Percentiles rank a stretch among this genome's conserved stretches.
Evolutionary conservation across 805 yeast genomes (phyloP).

Genomic region (Huiozyma sinensis): DNA sequence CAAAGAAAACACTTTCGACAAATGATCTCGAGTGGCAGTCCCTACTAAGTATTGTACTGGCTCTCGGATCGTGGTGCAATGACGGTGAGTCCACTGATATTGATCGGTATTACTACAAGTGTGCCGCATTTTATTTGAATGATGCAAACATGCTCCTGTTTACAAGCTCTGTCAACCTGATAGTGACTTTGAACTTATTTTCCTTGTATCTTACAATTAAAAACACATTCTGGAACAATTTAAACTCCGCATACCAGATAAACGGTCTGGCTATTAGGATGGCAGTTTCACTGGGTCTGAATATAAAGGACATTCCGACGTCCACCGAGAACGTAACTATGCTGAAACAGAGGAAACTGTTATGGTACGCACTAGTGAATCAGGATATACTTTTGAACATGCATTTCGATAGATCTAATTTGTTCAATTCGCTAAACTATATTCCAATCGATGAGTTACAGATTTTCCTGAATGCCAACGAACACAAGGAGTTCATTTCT

Average conservation of each 20-base stretch:
- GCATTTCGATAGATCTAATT: constrained; percentile 6
- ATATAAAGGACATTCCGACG: not conserved
- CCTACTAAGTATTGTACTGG: constrained; percentile 45
- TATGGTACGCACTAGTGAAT: constrained; percentile 60
- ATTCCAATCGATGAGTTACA: not conserved
- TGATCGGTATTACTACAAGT: constrained; percentile 46
- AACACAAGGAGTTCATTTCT: not conserved
- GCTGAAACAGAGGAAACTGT: constrained; percentile 39
- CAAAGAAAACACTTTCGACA: not conserved
- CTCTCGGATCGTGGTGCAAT: constrained; percentile 61
- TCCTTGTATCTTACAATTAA: constrained; percentile 55
- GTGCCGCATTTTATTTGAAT: constrained; percentile 35
- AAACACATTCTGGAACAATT: constrained; percentile 44
- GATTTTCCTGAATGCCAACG: not conserved
- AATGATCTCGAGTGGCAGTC: constrained; percentile 37
- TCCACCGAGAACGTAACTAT: not conserved
- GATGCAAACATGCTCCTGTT: not conserved
- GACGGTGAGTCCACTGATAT: constrained; percentile 41
- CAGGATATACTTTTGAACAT: constrained; percentile 56
- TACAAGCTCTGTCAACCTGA: constrained; percentile 44
- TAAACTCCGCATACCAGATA: constrained; percentile 38
- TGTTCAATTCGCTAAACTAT: constrained; percentile 1
- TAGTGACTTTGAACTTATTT: constrained; percentile 42
- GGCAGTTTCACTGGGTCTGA: constrained; percentile 54
- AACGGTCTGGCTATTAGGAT: constrained; percentile 54